Evolutionary conservation across 352 stramenopile species (phyloP).

Genomic region (Phytophthora pini): DNA sequence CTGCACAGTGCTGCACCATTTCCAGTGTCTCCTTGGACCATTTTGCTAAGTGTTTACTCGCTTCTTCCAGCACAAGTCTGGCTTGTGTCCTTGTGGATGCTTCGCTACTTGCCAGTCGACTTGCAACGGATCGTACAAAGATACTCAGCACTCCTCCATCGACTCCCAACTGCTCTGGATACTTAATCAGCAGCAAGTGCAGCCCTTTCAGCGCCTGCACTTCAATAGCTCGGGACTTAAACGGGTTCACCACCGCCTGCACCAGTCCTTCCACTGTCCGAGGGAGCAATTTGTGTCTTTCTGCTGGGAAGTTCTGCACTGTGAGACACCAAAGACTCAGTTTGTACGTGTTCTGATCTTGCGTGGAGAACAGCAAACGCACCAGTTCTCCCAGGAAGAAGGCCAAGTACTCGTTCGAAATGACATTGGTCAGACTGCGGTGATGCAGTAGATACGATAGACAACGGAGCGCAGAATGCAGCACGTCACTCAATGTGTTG

Average conservation of each 20-base stretch:
- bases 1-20: conserved; percentile 45
- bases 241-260: conserved; percentile 75
- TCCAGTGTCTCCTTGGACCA: conserved; percentile 43
- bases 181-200: conserved; percentile 61
- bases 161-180: conserved; percentile 42
- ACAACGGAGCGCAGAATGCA: conserved; percentile 49
- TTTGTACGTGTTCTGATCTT: conserved; percentile 70
- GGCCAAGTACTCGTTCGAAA: conserved; percentile 48
- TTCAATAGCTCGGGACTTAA: conserved; percentile 71
- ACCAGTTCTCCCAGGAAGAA: conserved; percentile 59
- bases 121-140: conserved; percentile 60
- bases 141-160: conserved; percentile 41
- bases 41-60: conserved; percentile 32
- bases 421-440: conserved; percentile 38
- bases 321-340: conserved; percentile 71
- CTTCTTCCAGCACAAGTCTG: conserved; percentile 57
- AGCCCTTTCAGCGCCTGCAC: conserved; percentile 71
- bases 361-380: conserved; percentile 56
- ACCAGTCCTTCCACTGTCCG: conserved; percentile 68
- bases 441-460: conserved; percentile 81
- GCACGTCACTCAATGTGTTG: conserved; percentile 21
- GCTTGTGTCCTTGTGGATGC: conserved; percentile 52
- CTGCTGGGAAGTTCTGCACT: conserved; percentile 61
- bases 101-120: conserved; percentile 62
- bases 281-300: conserved; percentile 53